A percentile compares a stretch with the other conserved stretches of the same genome.
These are phyloP conservation scores for Rhodotorula sp. DNA, from an alignment of 1,284 basidiomycete species.

Conservation along the genomic window DNA sequence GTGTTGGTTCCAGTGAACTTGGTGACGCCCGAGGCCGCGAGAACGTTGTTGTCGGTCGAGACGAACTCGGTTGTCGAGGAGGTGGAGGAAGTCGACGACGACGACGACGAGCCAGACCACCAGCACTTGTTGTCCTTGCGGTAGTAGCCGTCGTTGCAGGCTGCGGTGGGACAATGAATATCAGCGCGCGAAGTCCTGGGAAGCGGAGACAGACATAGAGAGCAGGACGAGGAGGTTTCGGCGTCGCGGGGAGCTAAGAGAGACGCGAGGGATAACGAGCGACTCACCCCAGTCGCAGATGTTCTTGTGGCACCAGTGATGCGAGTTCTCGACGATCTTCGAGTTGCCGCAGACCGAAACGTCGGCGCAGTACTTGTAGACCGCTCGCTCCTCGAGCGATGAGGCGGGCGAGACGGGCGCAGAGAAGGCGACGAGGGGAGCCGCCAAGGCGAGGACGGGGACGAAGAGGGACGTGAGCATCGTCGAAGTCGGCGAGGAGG, in stretches of 20 bases:
- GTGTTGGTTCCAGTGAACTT: constrained; percentile 23
- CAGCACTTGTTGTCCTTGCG: constrained; percentile 4
- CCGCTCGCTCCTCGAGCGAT: constrained; percentile 2
- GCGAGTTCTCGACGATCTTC: constrained; percentile 9
- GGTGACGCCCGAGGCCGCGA: neutral
- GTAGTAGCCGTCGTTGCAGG: constrained; percentile 6
- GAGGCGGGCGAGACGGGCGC: constrained; percentile 6
- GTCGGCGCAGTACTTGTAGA: constrained; percentile 4
- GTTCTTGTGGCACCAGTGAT: constrained; percentile 7
- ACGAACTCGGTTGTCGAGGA: neutral
- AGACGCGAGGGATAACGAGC: neutral
- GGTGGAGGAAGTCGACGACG: neutral
- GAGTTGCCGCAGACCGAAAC: neutral
- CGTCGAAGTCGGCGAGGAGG: neutral
- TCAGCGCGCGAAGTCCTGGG: neutral
- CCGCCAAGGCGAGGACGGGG: neutral
- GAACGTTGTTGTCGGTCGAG: neutral
- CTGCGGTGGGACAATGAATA: neutral
- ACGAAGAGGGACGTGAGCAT: constrained; percentile 11
- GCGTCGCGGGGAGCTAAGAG: neutral
- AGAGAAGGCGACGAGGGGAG: neutral
- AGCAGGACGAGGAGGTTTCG: no score
- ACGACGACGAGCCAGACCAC: neutral
- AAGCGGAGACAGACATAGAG: no score
- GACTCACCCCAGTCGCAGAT: constrained; percentile 12